Evolutionary conservation across 2,329 filamentous ascomycete species (phyloP).

Genomic region (Colletotrichum falcatum): DNA sequence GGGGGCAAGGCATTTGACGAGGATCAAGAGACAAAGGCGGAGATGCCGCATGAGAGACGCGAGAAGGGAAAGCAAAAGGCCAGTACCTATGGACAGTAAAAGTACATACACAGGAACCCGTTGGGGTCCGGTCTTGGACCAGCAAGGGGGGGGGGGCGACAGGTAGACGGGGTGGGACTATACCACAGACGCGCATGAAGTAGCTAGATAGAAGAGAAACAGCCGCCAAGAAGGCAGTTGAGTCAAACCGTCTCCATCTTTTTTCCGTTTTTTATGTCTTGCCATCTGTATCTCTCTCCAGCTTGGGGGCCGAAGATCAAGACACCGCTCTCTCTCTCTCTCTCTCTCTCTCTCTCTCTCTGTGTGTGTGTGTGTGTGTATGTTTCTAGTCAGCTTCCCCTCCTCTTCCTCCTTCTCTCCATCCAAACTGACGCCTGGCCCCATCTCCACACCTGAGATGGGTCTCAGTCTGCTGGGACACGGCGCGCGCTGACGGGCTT

Average conservation of each 20-base stretch:
- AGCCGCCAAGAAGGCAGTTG: neutral
- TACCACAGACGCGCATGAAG: neutral
- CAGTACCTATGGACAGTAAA: constrained; percentile 9
- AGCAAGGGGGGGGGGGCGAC: neutral
- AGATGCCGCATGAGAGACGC: constrained; percentile 5
- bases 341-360: too few species aligned
- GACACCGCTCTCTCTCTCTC: neutral
- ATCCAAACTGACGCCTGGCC: neutral
- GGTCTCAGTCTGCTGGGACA: constrained; percentile 2
- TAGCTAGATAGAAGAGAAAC: neutral
- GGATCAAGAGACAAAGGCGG: neutral
- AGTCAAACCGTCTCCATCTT: neutral
- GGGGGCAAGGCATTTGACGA: neutral
- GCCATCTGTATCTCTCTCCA: neutral
- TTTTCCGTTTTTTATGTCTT: too few species aligned
- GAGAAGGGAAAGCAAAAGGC: neutral
- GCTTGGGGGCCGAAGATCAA: neutral
- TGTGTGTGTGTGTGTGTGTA: neutral
- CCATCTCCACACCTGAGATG: neutral
- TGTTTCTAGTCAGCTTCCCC: neutral
- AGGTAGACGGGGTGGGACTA: neutral
- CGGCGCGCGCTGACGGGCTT: neutral
- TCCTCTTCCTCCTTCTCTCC: neutral
- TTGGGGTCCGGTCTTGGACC: constrained; percentile 9
- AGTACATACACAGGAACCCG: neutral